Evolutionary conservation across 495 filamentous ascomycete species (phyloP).

Genomic region (Lasiosphaeria hispida): DNA sequence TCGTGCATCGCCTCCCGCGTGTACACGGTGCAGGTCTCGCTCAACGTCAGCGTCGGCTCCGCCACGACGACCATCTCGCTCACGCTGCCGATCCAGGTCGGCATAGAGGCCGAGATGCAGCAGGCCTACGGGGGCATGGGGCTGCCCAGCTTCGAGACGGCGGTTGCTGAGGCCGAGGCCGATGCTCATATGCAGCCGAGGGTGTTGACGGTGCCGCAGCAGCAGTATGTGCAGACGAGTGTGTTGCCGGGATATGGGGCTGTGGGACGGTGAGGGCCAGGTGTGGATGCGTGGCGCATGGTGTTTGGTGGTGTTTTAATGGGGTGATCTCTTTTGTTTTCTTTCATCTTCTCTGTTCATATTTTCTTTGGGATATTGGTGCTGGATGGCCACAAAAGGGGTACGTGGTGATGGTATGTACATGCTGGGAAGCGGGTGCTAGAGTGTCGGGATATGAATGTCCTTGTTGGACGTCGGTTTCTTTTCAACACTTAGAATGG

Average conservation of each 20-base stretch:
- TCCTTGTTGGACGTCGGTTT: no score
- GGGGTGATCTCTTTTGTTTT: not conserved
- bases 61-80: constrained; percentile 58
- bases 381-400: no score
- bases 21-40: constrained; percentile 70
- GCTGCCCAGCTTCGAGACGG: constrained; percentile 39
- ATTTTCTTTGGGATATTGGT: not conserved
- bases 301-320: not conserved
- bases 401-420: no score
- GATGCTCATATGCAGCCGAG: constrained; percentile 51
- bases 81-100: constrained; percentile 77
- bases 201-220: constrained; percentile 26
- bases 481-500: no score
- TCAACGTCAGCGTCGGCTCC: constrained; percentile 57
- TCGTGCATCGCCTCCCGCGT: constrained; percentile 77
- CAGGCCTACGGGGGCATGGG: constrained; percentile 14
- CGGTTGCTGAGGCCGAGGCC: constrained; percentile 33
- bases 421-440: no score
- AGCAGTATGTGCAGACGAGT: constrained; percentile 12
- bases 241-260: constrained; percentile 48
- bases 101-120: constrained; percentile 32
- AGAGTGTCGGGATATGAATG: no score
- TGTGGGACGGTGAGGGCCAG: constrained; percentile 42
- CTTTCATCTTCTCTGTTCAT: not conserved
- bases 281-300: no score